phyloP scores from a whole-genome alignment of 352 stramenopile species.

The Phytophthora capsici region DNA sequence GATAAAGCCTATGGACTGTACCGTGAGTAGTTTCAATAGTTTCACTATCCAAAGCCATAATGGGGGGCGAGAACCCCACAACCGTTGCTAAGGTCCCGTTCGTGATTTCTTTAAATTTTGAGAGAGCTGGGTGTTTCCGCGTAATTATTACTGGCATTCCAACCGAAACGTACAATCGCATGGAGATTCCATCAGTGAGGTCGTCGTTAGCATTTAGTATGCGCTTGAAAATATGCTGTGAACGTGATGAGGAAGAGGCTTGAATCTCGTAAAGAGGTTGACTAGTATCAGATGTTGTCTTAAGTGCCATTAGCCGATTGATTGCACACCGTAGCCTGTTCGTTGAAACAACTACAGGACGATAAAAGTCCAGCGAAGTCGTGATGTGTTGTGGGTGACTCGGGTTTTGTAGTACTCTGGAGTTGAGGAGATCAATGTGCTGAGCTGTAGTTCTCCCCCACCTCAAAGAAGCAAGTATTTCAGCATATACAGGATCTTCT shows the following conservation, averaged over 20 bases:
- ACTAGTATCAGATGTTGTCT: neutral
- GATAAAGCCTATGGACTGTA: too few relatives aligned
- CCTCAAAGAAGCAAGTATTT: neutral
- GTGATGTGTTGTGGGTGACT: too few relatives aligned
- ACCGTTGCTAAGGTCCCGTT: neutral
- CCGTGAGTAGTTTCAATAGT: too few relatives aligned
- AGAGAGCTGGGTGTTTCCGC: neutral
- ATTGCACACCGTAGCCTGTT: neutral
- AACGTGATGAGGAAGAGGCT: too few relatives aligned
- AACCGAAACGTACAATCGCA: neutral
- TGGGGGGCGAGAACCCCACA: neutral
- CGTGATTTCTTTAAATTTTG: neutral
- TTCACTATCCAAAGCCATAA: neutral
- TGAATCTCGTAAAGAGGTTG: neutral
- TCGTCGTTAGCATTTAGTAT: neutral
- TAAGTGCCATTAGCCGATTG: neutral
- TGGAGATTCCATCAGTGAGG: neutral
- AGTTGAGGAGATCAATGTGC: too few relatives aligned
- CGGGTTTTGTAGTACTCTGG: too few relatives aligned
- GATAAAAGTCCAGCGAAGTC: too few relatives aligned
- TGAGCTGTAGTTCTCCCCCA: too few relatives aligned
- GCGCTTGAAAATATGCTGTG: neutral
- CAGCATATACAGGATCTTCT: neutral
- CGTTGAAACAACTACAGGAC: too few relatives aligned
- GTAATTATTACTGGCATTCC: constrained; percentile 2